Conservation (phyloP, 495 filamentous ascomycete genomes). For the Neurospora tetraspora region DNA sequence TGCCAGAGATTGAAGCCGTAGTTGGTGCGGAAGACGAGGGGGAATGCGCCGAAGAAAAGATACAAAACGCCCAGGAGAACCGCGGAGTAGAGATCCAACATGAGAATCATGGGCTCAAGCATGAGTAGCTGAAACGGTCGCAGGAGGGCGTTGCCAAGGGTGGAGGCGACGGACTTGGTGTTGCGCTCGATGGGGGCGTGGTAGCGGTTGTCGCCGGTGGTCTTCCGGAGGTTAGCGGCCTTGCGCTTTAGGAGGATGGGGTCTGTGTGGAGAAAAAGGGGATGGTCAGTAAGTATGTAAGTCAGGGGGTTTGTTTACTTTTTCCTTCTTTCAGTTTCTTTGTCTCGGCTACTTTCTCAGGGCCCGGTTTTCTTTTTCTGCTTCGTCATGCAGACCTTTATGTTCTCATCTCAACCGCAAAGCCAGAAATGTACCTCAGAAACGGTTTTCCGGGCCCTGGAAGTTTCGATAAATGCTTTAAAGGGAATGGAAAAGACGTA, state of each 20-base stretch:
- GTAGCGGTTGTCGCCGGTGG: slow-evolving; percentile 69
- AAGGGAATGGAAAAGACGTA: slow-evolving; percentile 14
- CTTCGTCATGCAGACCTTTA: neutral
- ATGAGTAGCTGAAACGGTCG: slow-evolving; percentile 75
- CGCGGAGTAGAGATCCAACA: slow-evolving; percentile 77
- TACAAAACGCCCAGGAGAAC: slow-evolving; percentile 83
- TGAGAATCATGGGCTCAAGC: slow-evolving; percentile 78
- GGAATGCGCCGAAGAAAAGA: slow-evolving; percentile 91
- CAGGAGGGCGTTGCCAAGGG: slow-evolving; percentile 60
- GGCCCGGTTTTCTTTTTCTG: neutral
- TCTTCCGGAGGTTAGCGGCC: slow-evolving; percentile 57
- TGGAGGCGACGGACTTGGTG: slow-evolving; percentile 57
- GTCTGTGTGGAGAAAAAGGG: slow-evolving; percentile 15
- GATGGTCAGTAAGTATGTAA: too few relatives aligned
- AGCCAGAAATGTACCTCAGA: neutral
- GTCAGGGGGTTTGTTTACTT: neutral
- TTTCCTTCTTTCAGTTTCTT: neutral
- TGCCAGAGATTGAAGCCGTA: slow-evolving; percentile 78
- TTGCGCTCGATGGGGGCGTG: slow-evolving; percentile 73
- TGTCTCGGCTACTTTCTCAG: neutral
- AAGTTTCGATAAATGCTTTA: neutral
- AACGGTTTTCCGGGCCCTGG: neutral
- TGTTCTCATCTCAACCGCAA: neutral
- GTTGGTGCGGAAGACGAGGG: slow-evolving; percentile 66
- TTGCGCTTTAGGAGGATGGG: slow-evolving; percentile 65